Evolutionary conservation across 1,139 yeast species (phyloP), one percentile per base, ranked within the genome.

Genomic region (Suzukiozyma palmioleophila): DNA sequence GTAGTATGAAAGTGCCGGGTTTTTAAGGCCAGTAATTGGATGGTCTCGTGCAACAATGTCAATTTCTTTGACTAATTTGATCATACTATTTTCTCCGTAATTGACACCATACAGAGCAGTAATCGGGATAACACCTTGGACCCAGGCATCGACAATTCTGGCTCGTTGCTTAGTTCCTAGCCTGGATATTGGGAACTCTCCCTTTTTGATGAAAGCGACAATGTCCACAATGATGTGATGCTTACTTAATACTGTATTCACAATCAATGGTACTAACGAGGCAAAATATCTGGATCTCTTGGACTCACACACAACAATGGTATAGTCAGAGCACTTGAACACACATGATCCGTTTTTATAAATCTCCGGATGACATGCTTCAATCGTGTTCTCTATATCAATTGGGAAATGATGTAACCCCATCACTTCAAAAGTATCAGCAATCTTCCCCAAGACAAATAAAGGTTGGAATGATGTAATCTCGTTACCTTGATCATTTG

Each of bases 391-490:
- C 52, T 90, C 97, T 45, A 90, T 75, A 58, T 90, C 97, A 26
- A 73, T 65, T 1, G 95, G 95, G 69, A 92, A 92, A 59, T 88
- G 96, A 53, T 87, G 90, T 48, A 92, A 66, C 0, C 99, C 99
- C 66, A 87, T 73, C 2, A 85, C 82, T 56, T 92, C 99, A 62
- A 92, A 84, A 0, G 97, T 89, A 49, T 86, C 95, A 6, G 89
- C 81, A 36, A 94, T 83, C 40, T 81, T 75, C 0, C 98, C 98
- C 36, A 92, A 63, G 8, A 89, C 89, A 57, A 84, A 92, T 38
- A 92, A 66, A 7, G 95, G 83, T 53, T 89, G 96, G 61, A 88
- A 70, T 2, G 73, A 55, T 1, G 69, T 56, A n/a, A 59, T 52
- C 26, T 56, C 62, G 3, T 22, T 29, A 13, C 18, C 39, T 13